Base-by-base conservation (phyloP, 2,329 filamentous ascomycete genomes). In the Alternaria triticina region DNA sequence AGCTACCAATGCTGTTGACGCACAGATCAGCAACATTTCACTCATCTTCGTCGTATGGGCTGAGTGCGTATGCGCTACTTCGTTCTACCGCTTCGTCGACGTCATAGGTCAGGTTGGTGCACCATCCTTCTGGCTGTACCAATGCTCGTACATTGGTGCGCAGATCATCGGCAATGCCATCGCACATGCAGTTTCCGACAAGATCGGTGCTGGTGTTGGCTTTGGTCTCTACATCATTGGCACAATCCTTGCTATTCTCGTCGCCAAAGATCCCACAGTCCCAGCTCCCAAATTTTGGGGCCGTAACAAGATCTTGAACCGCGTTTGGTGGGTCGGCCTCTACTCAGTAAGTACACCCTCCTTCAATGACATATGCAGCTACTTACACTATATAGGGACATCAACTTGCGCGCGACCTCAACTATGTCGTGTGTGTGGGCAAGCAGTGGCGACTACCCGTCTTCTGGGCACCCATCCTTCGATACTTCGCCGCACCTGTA, bases 331-430 rank as follows among this genome's bases (percentile, higher is more conserved):
- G 56, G 12, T 86, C 11, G 76, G 76, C 1, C 83, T 86, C 65
- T 87, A 87, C 74, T 86, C 84, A 17, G 85, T 85, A 79, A 72
- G 82, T 11, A 11, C 10, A 54, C 13, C 28, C 36, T 40, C 10
- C 36, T 40, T 9, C 36, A 40, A 8, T 17, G 36, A 40, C 36
- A 40, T 17, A 40, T 40, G 5, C 36, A 40, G 4, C 6, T 54
- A 11, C 30, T 44, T 4, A 54, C 7, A 22, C 8, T 33, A 9
- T 17, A 7, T 54, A 86, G 84, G 85, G 84, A 50, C 83, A 86
- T 64, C 86, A 87, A 77, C 80, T 87, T n/a, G 79, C 82, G 17
- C 81, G 79, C 22, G 85, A 87, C 66, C 80, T 86, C 45, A 87
- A 87, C 61, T 70, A 79, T 6, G 81, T 85, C 43, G 80, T 87